A percentile compares a stretch with the other conserved stretches of the same genome.
These are phyloP conservation scores for Prunus persica DNA, from an alignment of 306 rosid species.

Conservation along the genomic window DNA sequence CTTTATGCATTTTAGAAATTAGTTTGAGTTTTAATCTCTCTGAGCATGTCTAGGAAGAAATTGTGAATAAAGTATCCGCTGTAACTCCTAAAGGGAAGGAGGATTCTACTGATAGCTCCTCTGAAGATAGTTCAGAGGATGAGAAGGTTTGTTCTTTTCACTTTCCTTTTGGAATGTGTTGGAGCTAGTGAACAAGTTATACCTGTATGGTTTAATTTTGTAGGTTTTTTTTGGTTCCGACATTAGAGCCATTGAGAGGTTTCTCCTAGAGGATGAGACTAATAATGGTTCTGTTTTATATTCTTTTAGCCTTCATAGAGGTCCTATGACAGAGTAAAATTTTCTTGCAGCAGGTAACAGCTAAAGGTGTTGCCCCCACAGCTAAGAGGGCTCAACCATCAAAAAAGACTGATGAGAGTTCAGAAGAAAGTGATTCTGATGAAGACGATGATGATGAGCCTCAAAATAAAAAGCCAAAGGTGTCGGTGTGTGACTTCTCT, in stretches of 20 bases:
- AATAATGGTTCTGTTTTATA: background rate
- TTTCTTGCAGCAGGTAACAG: slow-evolving; percentile 17
- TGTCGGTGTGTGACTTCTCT: slow-evolving; percentile 15
- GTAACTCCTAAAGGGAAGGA: background rate
- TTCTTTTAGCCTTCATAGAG: background rate
- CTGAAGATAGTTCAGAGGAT: slow-evolving; percentile 9
- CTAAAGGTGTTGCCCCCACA: slow-evolving; percentile 16
- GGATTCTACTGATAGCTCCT: slow-evolving; percentile 16
- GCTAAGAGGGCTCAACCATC: slow-evolving; percentile 21
- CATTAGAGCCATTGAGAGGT: background rate
- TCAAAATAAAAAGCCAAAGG: slow-evolving; percentile 34
- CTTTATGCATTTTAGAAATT: background rate
- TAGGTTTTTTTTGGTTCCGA: background rate
- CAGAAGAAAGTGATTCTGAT: slow-evolving; percentile 29
- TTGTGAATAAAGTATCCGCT: slow-evolving; percentile 8
- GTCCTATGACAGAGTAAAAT: background rate
- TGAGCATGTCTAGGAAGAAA: background rate
- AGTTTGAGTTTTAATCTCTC: background rate
- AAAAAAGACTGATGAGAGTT: slow-evolving; percentile 26
- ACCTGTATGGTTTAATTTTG: background rate
- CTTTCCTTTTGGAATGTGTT: background rate
- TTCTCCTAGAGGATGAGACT: slow-evolving; percentile 33
- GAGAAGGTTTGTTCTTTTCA: slow-evolving; percentile 7
- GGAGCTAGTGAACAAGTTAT: background rate
- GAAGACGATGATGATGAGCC: slow-evolving; percentile 43